Percentiles rank a stretch among this genome's conserved stretches.
phyloP scores from a whole-genome alignment of 257 asterid genomes.

The Salvia rosmarinus region DNA sequence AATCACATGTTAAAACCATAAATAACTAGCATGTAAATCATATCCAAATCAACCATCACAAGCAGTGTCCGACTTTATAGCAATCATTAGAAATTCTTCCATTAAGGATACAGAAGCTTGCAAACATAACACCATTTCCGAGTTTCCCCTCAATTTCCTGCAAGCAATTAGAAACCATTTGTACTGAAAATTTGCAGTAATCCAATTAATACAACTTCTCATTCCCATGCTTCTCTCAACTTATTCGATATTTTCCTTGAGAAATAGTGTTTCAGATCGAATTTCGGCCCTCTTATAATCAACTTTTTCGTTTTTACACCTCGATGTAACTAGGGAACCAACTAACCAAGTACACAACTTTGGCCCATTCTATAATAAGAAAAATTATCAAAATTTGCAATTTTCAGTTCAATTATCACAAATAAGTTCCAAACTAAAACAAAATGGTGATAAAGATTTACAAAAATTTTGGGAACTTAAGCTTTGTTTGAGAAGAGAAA shows the following conservation, averaged over 20 bases:
- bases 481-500: too few relatives aligned
- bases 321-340: not conserved
- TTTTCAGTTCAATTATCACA: not conserved
- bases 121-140: not conserved
- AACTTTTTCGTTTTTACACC: not conserved
- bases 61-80: not conserved
- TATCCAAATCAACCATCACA: not conserved
- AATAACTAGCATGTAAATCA: not conserved
- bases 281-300: not conserved
- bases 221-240: constrained; percentile 2
- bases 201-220: not conserved
- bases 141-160: constrained; percentile 9
- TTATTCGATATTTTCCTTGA: not conserved
- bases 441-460: not conserved
- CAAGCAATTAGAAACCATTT: not conserved
- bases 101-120: not conserved
- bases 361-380: not conserved
- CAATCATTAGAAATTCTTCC: not conserved
- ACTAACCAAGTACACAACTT: not conserved
- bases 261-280: not conserved
- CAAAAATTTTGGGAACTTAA: not conserved
- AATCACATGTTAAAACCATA: constrained; percentile 25
- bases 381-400: not conserved
- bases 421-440: not conserved
- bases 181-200: not conserved